phyloP scores from a whole-genome alignment of 2,329 filamentous ascomycete species.

The Fusarium heterosporum region DNA sequence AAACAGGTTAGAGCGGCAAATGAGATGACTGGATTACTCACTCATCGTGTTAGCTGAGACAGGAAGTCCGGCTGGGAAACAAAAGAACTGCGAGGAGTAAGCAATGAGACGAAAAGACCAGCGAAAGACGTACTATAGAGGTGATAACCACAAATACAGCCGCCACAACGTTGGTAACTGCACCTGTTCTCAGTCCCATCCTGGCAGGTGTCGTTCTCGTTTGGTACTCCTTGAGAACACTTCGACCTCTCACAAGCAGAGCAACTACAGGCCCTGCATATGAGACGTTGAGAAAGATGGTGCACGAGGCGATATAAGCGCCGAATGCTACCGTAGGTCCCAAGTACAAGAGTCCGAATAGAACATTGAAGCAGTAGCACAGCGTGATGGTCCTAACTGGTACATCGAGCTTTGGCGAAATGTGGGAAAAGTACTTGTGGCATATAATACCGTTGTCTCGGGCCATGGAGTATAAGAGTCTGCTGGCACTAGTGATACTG shows the following conservation, averaged over 20 bases:
- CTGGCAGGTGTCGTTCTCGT: conserved; percentile 9
- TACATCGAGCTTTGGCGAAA: conserved; percentile 21
- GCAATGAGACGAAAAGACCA: rapidly evolving
- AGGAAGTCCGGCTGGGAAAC: conserved; percentile 6
- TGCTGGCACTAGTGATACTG: conserved; percentile 54
- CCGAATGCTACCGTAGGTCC: conserved; percentile 34
- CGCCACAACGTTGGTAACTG: neutral
- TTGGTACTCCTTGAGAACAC: conserved; percentile 6
- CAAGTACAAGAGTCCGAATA: conserved; percentile 36
- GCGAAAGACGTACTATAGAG: neutral
- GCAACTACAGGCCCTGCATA: conserved; percentile 34
- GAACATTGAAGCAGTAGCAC: conserved; percentile 28
- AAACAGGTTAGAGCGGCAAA: rapidly evolving
- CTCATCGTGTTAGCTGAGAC: conserved; percentile 21
- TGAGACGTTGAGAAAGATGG: conserved; percentile 35
- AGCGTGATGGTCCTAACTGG: conserved; percentile 29
- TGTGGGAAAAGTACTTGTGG: conserved; percentile 25
- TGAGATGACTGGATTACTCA: rapidly evolving
- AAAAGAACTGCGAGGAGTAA: conserved; percentile 9
- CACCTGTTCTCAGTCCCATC: conserved; percentile 5
- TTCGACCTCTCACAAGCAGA: conserved; percentile 15
- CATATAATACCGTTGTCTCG: conserved; percentile 36
- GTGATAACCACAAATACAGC: conserved; percentile 10
- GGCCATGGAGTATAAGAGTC: conserved; percentile 54
- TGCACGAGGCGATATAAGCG: conserved; percentile 36